These are phyloP conservation scores for Rosa multiflora DNA, from an alignment of 306 rosid genomes.

Conservation along the genomic window DNA sequence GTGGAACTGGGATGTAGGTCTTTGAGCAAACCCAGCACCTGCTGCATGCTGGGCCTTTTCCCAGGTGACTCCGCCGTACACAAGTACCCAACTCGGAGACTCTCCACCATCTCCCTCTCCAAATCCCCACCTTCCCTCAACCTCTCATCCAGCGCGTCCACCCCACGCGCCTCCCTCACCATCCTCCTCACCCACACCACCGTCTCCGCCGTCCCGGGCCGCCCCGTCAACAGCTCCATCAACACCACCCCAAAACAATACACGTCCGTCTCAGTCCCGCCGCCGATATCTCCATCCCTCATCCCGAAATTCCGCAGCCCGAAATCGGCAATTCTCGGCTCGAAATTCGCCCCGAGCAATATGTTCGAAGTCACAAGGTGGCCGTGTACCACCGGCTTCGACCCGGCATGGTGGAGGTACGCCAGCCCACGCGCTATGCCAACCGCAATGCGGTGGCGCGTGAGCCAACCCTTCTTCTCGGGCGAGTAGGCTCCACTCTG, in stretches of 20 bases:
- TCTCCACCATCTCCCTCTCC: conserved; percentile 73
- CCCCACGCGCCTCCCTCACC: conserved; percentile 68
- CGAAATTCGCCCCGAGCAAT: conserved; percentile 65
- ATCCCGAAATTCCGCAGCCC: conserved; percentile 47
- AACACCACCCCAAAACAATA: conserved; percentile 91
- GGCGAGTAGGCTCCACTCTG: conserved; percentile 40
- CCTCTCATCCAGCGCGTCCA: conserved; percentile 56
- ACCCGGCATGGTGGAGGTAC: conserved; percentile 90
- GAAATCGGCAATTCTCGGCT: conserved; percentile 74
- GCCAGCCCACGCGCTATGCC: conserved; percentile 96
- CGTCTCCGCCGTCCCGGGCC: conserved; percentile 72
- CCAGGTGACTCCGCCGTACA: conserved; percentile 87
- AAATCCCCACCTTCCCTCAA: conserved; percentile 37
- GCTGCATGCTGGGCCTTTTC: conserved; percentile 91
- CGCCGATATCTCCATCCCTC: conserved; percentile 8
- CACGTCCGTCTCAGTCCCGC: conserved; percentile 66
- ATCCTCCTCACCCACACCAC: conserved; percentile 79
- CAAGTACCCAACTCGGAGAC: conserved; percentile 84
- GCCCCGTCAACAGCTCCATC: conserved; percentile 88
- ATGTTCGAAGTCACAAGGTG: conserved; percentile 74
- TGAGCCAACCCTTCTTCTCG: conserved; percentile 69
- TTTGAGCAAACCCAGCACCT: conserved; percentile 80
- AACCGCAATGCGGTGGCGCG: conserved; percentile 86
- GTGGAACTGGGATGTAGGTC: conserved; percentile 50
- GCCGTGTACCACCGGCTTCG: conserved; percentile 79